Percentiles rank a stretch among this genome's conserved stretches.
Evolutionary conservation across 2,329 filamentous ascomycete species (phyloP).

Genomic region (Bimuria novae-zelandiae): DNA sequence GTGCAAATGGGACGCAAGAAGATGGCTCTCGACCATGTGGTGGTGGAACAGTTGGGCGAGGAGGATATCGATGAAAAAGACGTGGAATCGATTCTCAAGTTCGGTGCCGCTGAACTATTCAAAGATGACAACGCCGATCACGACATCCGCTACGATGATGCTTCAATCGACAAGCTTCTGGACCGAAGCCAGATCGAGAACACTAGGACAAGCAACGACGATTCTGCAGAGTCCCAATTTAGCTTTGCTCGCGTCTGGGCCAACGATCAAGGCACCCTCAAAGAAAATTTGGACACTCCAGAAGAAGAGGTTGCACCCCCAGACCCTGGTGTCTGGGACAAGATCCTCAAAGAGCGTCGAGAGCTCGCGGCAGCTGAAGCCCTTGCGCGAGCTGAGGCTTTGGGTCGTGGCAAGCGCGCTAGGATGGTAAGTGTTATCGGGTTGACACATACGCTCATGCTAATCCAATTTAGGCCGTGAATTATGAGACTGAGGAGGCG

Average conservation of each 20-base stretch:
- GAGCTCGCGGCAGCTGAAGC: conserved; percentile 75
- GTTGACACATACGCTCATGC: too few species aligned
- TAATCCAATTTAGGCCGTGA: conserved; percentile 43
- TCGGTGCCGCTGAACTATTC: conserved; percentile 87
- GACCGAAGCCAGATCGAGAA: conserved; percentile 83
- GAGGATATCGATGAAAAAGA: conserved; percentile 81
- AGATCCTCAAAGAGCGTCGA: conserved; percentile 83
- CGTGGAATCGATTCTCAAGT: conserved; percentile 82
- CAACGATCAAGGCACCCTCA: conserved; percentile 72
- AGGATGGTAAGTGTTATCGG: conserved; percentile 56
- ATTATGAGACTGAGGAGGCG: conserved; percentile 51
- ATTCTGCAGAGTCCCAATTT: conserved; percentile 77
- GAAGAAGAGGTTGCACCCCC: conserved; percentile 60
- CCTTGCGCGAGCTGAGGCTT: conserved; percentile 68
- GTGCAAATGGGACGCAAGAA: conserved; percentile 95
- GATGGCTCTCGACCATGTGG: conserved; percentile 90
- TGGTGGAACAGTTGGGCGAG: conserved; percentile 89
- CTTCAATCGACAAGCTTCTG: conserved; percentile 86
- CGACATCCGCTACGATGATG: conserved; percentile 79
- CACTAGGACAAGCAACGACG: conserved; percentile 66
- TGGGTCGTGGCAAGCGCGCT: conserved; percentile 83
- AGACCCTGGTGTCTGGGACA: conserved; percentile 81
- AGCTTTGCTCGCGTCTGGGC: conserved; percentile 91
- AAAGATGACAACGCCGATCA: conserved; percentile 70
- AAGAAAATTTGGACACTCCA: conserved; percentile 63